Evolutionary conservation across 441 rosid species (phyloP).

Genomic region (Gossypium davidsonii): DNA sequence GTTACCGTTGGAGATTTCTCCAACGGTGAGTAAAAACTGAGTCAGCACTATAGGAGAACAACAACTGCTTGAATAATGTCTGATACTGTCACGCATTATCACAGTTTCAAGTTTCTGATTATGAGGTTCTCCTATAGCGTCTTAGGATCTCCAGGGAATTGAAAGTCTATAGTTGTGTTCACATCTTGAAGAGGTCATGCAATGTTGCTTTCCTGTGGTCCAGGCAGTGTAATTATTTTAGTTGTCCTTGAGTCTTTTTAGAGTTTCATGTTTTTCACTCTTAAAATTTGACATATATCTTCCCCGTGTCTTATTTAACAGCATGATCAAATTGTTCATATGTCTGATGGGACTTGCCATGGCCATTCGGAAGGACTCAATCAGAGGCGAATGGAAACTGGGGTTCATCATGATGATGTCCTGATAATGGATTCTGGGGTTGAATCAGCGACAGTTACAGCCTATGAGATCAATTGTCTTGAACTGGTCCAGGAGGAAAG

Average conservation of each 20-base stretch:
- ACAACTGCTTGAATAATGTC: background rate
- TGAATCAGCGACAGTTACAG: conserved; percentile 1
- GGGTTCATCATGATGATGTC: background rate
- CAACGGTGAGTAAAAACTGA: background rate
- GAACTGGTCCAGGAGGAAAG: background rate
- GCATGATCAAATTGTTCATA: background rate
- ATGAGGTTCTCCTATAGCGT: conserved; percentile 6
- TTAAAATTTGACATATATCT: background rate
- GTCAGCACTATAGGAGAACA: background rate
- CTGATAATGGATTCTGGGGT: background rate
- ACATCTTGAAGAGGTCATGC: conserved; percentile 5
- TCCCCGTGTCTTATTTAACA: background rate
- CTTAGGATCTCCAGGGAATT: conserved; percentile 4
- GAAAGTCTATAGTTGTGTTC: conserved; percentile 4
- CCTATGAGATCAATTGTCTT: background rate
- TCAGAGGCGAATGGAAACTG: background rate
- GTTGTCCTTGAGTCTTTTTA: background rate
- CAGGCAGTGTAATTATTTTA: background rate
- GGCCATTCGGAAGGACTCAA: background rate
- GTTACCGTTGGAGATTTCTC: background rate
- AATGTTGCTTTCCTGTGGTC: conserved; percentile 1
- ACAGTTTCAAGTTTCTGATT: background rate
- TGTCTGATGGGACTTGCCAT: background rate
- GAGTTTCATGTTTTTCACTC: background rate
- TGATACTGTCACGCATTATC: background rate